Percentiles rank a stretch among this genome's conserved stretches.
These are phyloP conservation scores for Colletotrichum higginsianum DNA, from an alignment of 2,329 filamentous ascomycete species.

Conservation along the genomic window DNA sequence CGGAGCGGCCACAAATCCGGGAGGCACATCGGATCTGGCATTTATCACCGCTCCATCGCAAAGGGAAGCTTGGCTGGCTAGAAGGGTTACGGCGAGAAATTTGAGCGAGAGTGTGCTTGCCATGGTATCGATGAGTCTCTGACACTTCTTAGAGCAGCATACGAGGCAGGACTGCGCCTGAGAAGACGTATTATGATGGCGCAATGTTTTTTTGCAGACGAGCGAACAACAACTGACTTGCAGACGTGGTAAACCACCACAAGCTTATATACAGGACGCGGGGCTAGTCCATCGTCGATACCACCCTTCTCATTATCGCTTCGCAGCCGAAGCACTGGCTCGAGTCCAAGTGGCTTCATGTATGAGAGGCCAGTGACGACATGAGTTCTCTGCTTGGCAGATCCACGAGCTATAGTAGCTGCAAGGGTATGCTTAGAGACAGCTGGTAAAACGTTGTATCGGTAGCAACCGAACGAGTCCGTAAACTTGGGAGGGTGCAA, in stretches of 20 bases:
- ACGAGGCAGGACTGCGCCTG: neutral
- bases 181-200: neutral
- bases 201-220: neutral
- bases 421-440: neutral
- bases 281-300: neutral
- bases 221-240: neutral
- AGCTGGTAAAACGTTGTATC: neutral
- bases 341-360: neutral
- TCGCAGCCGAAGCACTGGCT: conserved; percentile 1
- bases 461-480: conserved; percentile 1
- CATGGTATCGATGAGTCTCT: conserved; percentile 3
- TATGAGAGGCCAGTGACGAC: conserved; percentile 26
- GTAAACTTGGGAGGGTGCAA: conserved; percentile 2
- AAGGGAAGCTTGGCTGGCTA: conserved; percentile 28
- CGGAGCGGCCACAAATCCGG: conserved; percentile 63
- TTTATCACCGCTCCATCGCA: conserved; percentile 27
- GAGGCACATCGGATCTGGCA: conserved; percentile 35
- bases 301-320: neutral
- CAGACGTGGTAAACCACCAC: neutral
- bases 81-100: conserved; percentile 27
- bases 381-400: conserved; percentile 19
- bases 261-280: conserved; percentile 6
- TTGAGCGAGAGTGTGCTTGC: conserved; percentile 23
- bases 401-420: conserved; percentile 9
- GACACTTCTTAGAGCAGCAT: neutral